Conservation (phyloP, 2,329 filamentous ascomycete genomes). For the Penicillium sp. region DNA sequence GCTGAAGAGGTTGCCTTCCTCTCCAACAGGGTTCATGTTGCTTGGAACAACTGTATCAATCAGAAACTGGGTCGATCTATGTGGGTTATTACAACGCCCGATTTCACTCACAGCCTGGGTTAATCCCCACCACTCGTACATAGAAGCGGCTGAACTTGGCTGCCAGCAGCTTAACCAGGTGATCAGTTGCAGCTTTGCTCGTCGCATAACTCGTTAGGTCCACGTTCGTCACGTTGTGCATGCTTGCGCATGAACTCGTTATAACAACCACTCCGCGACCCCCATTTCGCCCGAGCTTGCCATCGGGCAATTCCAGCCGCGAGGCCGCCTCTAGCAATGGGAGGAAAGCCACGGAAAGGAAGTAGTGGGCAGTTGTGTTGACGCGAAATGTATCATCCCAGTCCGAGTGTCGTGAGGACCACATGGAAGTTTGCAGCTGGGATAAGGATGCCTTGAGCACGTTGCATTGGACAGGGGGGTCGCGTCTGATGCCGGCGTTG, state of each 20-base stretch:
- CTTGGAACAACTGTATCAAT: conserved; percentile 34
- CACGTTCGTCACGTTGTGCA: conserved; percentile 47
- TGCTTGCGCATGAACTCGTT: conserved; percentile 46
- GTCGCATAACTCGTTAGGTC: conserved; percentile 46
- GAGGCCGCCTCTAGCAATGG: conserved; percentile 39
- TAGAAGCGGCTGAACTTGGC: conserved; percentile 42
- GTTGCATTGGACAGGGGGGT: conserved; percentile 39
- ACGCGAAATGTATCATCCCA: conserved; percentile 43
- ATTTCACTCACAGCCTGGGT: conserved; percentile 36
- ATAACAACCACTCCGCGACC: conserved; percentile 43
- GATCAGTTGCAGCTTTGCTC: conserved; percentile 47
- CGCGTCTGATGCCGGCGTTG: conserved; percentile 44
- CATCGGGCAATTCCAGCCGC: conserved; percentile 20
- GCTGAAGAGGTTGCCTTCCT: conserved; percentile 36
- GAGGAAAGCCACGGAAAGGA: conserved; percentile 41
- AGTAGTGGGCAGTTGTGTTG: conserved; percentile 46
- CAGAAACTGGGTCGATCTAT: not conserved
- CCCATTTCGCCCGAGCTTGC: conserved; percentile 27
- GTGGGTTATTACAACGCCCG: not conserved
- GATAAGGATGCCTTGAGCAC: conserved; percentile 37
- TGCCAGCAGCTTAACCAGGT: conserved; percentile 44
- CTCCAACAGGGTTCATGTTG: conserved; percentile 40
- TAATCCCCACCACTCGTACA: conserved; percentile 39
- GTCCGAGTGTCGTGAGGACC: conserved; percentile 38
- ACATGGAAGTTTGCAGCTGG: conserved; percentile 42